Evolutionary conservation across 2,329 filamentous ascomycete genomes (phyloP), one percentile per base, ranked within the genome.

Genomic region (Colletotrichum plurivorum): DNA sequence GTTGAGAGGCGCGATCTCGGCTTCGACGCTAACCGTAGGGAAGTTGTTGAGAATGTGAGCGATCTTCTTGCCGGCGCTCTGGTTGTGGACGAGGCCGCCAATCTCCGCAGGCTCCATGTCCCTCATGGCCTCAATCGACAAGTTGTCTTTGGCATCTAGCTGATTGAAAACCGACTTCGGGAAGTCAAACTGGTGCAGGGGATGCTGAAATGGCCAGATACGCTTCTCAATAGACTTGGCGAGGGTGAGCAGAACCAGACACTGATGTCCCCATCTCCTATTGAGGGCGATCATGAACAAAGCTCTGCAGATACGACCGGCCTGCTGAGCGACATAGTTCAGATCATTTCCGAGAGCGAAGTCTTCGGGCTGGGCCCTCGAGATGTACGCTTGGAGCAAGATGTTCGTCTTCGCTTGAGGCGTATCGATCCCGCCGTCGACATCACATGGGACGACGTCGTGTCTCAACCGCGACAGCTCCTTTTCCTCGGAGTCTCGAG

Each of bases 251-350:
- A 99, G 84, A 1, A 98, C 94, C 46, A 97, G 86, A 73, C 97
- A 99, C 79, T 98, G 94, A 74, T 97, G 93, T 0, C 97, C 96
- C 96, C 96, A 99, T 73, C 94, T 89, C 68, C 96, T 88, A 79
- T 98, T 98, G 59, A 99, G 84, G 1, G 96, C 95, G 75, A 99
- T 95, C 94, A 98, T 97, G 80, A 99, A 99, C 16, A 99, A 82
- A 2, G 97, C 94, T 71, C 97, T 88, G 76, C 95, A 98, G 67
- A 99, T 99, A 79, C 96, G 92, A 1, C 94, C 94, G 12, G 96
- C 92, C 78, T 99, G 97, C 78, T 99, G 96, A 1, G 96, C 94
- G 51, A 99, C 94, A 76, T 99, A 99, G 72, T 94, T 94, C 52
- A 93, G 92, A 78, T 99, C 96, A 20, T 97, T 98, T 1, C 92